Conservation (phyloP, 208 protist species). For the Crithidia thermophila region DNA sequence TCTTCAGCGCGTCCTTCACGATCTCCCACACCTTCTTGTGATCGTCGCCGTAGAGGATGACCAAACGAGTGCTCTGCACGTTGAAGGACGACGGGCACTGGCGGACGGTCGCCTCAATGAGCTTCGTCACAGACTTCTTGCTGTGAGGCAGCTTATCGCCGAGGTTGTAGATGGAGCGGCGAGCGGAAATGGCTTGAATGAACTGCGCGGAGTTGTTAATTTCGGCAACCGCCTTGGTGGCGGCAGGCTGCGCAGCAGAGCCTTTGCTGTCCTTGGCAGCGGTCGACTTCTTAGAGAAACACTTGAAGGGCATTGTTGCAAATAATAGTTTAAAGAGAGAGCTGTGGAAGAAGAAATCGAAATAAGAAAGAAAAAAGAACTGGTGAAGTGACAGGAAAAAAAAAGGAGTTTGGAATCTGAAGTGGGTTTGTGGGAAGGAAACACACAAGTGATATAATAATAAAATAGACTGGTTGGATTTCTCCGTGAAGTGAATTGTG, state of each 20-base stretch:
- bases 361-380: background rate
- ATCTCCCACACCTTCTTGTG: conserved; percentile 62
- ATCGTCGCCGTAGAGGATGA: conserved; percentile 57
- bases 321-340: background rate
- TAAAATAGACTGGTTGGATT: no score
- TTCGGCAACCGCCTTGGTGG: background rate
- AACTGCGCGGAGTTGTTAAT: conserved; percentile 1
- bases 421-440: no score
- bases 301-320: conserved; percentile 6
- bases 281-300: conserved; percentile 25
- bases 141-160: conserved; percentile 37
- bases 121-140: conserved; percentile 29
- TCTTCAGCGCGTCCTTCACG: conserved; percentile 45
- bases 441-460: no score
- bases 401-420: background rate
- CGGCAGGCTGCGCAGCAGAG: background rate
- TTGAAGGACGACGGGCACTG: conserved; percentile 60
- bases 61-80: conserved; percentile 49
- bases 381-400: background rate
- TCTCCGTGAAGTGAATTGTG: background rate
- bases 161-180: conserved; percentile 53
- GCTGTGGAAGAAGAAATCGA: background rate
- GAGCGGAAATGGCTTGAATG: conserved; percentile 24
- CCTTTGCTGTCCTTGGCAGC: background rate
- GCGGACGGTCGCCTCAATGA: conserved; percentile 42